phyloP scores from a whole-genome alignment of 2,329 filamentous ascomycete species.

The Apiospora marii region DNA sequence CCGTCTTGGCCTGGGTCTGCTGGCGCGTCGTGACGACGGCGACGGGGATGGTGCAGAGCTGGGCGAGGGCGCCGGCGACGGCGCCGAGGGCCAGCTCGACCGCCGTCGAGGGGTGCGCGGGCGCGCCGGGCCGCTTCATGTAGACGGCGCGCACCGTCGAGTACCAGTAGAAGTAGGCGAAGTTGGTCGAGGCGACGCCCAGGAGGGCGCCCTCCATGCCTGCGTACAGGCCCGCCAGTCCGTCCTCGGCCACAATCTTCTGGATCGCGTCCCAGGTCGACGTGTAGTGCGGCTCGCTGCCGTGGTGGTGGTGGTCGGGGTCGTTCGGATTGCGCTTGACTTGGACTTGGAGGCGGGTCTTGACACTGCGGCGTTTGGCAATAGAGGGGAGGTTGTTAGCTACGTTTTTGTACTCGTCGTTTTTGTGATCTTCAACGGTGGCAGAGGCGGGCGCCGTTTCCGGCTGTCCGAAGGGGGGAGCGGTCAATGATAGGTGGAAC shows the following conservation, averaged over 20 bases:
- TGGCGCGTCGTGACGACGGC: slow-evolving; percentile 95
- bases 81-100: slow-evolving; percentile 87
- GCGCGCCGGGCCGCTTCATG: slow-evolving; percentile 54
- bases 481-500: neutral
- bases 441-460: neutral
- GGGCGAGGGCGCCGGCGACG: slow-evolving; percentile 86
- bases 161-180: slow-evolving; percentile 99
- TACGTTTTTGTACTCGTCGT: neutral
- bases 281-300: slow-evolving; percentile 75
- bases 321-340: slow-evolving; percentile 69
- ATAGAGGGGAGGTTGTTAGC: neutral
- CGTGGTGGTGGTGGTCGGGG: slow-evolving; percentile 32
- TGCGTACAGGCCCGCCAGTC: slow-evolving; percentile 82
- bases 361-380: slow-evolving; percentile 69
- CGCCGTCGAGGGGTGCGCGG: slow-evolving; percentile 70
- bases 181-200: slow-evolving; percentile 96
- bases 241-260: slow-evolving; percentile 84
- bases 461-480: neutral
- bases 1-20: slow-evolving; percentile 86
- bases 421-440: too few relatives aligned
- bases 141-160: slow-evolving; percentile 86
- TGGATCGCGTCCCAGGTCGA: slow-evolving; percentile 88
- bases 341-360: slow-evolving; percentile 95
- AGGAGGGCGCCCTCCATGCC: slow-evolving; percentile 87
- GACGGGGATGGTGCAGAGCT: slow-evolving; percentile 95